These are phyloP conservation scores for Annona cherimola DNA, from an alignment of 164 flowering plant genomes.

Conservation along the genomic window DNA sequence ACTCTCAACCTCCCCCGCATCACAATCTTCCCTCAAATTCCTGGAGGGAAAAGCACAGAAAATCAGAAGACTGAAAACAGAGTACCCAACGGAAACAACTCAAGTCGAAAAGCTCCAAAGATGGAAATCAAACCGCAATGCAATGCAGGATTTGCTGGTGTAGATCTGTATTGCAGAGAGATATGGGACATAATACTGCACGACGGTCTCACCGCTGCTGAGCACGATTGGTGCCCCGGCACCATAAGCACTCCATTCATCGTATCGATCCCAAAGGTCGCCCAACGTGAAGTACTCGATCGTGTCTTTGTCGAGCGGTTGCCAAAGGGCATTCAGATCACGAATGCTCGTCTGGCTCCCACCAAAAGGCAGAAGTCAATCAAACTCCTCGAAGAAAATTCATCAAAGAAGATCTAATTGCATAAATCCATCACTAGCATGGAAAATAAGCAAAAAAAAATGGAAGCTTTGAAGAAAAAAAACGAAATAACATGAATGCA, in stretches of 20 bases:
- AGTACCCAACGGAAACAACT: not conserved
- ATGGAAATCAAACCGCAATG: not conserved
- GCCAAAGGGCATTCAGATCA: conserved; percentile 33
- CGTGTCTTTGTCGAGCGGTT: conserved; percentile 24
- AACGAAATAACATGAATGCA: too few relatives aligned
- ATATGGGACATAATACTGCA: conserved; percentile 21
- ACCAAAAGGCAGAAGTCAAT: not conserved
- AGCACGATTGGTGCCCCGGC: conserved; percentile 26
- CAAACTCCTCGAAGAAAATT: too few relatives aligned
- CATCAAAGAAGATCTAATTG: too few relatives aligned
- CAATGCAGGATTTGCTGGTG: conserved; percentile 5
- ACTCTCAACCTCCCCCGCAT: conserved; percentile 30
- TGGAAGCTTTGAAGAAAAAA: too few relatives aligned
- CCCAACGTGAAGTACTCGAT: conserved; percentile 37
- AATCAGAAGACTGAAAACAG: not conserved
- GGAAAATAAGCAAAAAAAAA: too few relatives aligned
- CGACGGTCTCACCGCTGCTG: conserved; percentile 19
- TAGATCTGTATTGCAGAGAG: conserved; percentile 18
- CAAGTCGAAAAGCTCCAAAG: too few relatives aligned
- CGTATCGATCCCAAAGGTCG: conserved; percentile 45
- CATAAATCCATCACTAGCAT: too few relatives aligned
- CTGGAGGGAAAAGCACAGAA: conserved; percentile 9
- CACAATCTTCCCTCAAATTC: conserved; percentile 24
- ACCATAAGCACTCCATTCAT: conserved; percentile 57
- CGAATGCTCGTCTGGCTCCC: conserved; percentile 20